Evolutionary conservation across 2,329 filamentous ascomycete genomes (phyloP), one percentile per base, ranked within the genome.

Genomic region (Ustulina deusta): DNA sequence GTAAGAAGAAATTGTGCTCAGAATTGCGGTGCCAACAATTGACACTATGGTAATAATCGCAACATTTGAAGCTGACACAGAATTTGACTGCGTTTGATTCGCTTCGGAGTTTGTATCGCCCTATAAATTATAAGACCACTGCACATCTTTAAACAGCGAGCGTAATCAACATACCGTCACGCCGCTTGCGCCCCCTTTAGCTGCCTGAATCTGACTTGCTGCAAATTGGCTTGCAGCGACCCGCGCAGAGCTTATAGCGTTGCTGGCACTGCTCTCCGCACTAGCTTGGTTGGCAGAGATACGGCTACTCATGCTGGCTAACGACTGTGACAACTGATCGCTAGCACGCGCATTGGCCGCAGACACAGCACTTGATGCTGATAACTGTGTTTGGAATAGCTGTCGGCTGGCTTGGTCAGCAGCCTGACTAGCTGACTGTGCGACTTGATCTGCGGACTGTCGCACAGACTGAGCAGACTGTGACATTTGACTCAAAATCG

Each of bases 211-310:
- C 61, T 74, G 71, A 63, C 74, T 77, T 22, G 73, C 74, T 34
- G 78, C 77, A 22, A 77, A 78, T 63, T 81, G 73, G 7, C 86
- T 87, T 3, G 84, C 87, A 61, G 87, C 85, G 10, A 77, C 78
- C 75, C 86, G 83, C 17, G 86, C 87, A 44, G 85, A 73, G 63
- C 78, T 78, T 46, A 89, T 80, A 1, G 85, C 85, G 59, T 71
- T 72, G 56, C 68, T 76, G 2, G 75, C 76, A 57, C 75, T 77
- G 60, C 73, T 75, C 62, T 74, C 69, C 15, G 69, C 73, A 56
- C 76, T 77, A 2, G 72, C 71, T 49, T 69, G 42, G 48, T 73
- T 74, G 36, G 59, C 69, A 15, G 74, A 74, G 38, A 77, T 71
- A n/a, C 74, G 75, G 52, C 73, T 75, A 56, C 74, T 77, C 72